Conservation (phyloP, 169 alveolate species). For the Cryptosporidium ryanae region DNA sequence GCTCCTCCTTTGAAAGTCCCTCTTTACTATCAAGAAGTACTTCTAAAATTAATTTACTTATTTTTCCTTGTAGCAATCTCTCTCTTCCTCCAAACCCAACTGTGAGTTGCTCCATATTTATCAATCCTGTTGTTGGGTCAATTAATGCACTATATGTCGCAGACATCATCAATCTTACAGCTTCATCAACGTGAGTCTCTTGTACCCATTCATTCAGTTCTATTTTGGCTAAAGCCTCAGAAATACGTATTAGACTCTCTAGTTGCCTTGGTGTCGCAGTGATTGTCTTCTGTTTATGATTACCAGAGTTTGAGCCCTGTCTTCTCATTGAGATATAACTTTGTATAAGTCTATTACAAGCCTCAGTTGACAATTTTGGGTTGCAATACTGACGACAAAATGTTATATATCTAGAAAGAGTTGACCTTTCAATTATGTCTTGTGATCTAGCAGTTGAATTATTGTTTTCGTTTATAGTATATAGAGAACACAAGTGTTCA, state of each 20-base stretch:
- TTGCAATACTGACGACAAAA: constrained; percentile 91
- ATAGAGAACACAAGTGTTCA: constrained; percentile 78
- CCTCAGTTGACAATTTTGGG: constrained; percentile 92
- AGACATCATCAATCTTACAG: constrained; percentile 95
- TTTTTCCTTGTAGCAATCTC: constrained; percentile 42
- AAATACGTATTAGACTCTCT: constrained; percentile 95
- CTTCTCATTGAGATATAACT: constrained; percentile 92
- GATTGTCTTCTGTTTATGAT: constrained; percentile 81
- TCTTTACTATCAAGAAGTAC: constrained; percentile 19
- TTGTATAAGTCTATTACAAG: constrained; percentile 84
- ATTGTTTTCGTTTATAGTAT: constrained; percentile 41
- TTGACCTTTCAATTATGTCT: constrained; percentile 79
- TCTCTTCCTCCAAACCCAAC: constrained; percentile 85
- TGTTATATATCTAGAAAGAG: constrained; percentile 88
- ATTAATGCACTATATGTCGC: constrained; percentile 99
- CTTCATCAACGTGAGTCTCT: constrained; percentile 95
- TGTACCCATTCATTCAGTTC: constrained; percentile 89
- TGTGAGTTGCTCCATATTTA: constrained; percentile 94
- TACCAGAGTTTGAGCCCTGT: constrained; percentile 82
- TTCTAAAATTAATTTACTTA: constrained; percentile 24
- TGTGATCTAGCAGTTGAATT: constrained; percentile 77
- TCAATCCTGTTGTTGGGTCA: constrained; percentile 97
- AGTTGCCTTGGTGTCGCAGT: constrained; percentile 97
- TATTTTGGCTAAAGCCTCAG: constrained; percentile 98
- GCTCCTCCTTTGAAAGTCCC: constrained; percentile 38